A percentile compares a stretch with the other conserved stretches of the same genome.
phyloP scores from a whole-genome alignment of 345 rosid species.

The Clarkia xantiana region DNA sequence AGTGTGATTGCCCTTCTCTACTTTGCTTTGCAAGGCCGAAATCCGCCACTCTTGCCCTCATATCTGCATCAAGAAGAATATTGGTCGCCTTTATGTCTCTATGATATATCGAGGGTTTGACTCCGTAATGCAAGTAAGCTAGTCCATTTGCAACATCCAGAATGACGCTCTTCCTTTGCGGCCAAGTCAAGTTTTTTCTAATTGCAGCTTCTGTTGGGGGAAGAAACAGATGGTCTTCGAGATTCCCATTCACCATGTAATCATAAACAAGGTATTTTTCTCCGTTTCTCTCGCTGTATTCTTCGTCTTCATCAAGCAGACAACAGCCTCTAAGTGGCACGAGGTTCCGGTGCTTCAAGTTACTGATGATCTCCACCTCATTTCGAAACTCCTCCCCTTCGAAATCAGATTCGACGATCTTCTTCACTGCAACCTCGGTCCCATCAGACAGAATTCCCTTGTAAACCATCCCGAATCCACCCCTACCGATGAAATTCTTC shows the following conservation, averaged over 20 bases:
- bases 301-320: slow-evolving; percentile 35
- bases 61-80: slow-evolving; percentile 65
- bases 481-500: slow-evolving; percentile 71
- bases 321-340: slow-evolving; percentile 82
- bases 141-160: slow-evolving; percentile 81
- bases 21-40: slow-evolving; percentile 77
- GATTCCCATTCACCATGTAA: slow-evolving; percentile 83
- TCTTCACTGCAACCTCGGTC: slow-evolving; percentile 61
- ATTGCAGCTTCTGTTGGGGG: slow-evolving; percentile 4
- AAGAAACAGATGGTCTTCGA: slow-evolving; percentile 55
- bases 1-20: slow-evolving; percentile 83
- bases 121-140: slow-evolving; percentile 79
- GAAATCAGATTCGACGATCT: slow-evolving; percentile 58
- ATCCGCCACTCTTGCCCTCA: slow-evolving; percentile 92
- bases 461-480: slow-evolving; percentile 77
- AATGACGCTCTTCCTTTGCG: slow-evolving; percentile 66
- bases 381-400: slow-evolving; percentile 79
- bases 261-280: slow-evolving; percentile 72
- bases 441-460: slow-evolving; percentile 64
- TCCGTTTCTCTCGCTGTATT: slow-evolving; percentile 17
- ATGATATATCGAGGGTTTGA: slow-evolving; percentile 84
- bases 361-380: slow-evolving; percentile 88
- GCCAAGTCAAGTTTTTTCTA: slow-evolving; percentile 49
- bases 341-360: slow-evolving; percentile 76
- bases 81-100: slow-evolving; percentile 81